Conservation (phyloP, 2,329 filamentous ascomycete genomes). For the Diaporthe australafricana region DNA sequence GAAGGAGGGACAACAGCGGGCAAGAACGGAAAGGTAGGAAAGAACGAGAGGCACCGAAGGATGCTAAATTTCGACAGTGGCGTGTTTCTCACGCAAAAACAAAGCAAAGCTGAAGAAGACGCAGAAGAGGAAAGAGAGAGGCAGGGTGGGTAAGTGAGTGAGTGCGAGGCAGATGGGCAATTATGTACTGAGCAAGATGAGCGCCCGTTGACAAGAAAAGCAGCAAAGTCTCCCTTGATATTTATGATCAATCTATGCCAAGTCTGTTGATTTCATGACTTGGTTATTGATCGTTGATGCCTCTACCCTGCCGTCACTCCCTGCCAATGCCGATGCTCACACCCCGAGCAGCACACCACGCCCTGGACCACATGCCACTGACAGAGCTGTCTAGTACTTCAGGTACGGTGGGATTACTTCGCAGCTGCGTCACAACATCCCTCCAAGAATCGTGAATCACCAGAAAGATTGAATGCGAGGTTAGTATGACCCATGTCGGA, state of each 20-base stretch:
- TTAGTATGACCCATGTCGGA: neutral
- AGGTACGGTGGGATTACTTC: neutral
- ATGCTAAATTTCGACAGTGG: neutral
- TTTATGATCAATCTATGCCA: neutral
- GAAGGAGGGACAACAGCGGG: neutral
- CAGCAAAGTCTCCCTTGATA: neutral
- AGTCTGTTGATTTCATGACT: neutral
- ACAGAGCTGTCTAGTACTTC: neutral
- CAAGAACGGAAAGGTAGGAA: neutral
- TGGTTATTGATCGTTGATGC: neutral
- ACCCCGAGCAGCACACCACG: neutral
- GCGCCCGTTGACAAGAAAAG: neutral
- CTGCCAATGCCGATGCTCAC: no score
- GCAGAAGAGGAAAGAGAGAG: neutral
- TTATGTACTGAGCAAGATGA: neutral
- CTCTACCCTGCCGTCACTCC: neutral
- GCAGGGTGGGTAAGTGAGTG: no score
- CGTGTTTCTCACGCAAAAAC: neutral
- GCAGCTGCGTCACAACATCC: neutral
- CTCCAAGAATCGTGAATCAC: neutral
- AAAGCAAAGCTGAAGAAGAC: neutral
- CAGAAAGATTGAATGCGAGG: neutral
- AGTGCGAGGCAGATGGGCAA: neutral
- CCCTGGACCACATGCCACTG: neutral
- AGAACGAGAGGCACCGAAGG: neutral